Conservation (phyloP, 768 basidiomycete genomes). For the Imleria badia region DNA sequence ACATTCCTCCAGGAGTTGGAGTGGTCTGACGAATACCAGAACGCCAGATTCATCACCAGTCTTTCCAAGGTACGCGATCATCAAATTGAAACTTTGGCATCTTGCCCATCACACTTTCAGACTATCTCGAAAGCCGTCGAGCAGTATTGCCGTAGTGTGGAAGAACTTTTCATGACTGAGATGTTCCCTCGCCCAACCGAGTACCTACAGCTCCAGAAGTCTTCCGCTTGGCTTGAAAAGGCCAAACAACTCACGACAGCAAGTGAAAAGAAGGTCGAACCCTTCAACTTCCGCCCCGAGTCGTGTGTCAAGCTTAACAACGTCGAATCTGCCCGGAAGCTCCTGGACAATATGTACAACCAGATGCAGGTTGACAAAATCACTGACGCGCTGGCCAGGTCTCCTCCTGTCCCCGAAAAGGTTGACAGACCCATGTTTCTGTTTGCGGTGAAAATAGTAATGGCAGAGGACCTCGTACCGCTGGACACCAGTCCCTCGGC, state of each 20-base stretch:
- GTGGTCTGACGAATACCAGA: conserved; percentile 90
- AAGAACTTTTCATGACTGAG: conserved; percentile 89
- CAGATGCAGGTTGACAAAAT: conserved; percentile 90
- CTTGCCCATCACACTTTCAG: conserved; percentile 39
- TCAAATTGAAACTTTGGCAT: background rate
- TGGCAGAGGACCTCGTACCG: conserved; percentile 86
- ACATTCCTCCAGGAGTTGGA: conserved; percentile 84
- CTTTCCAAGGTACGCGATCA: conserved; percentile 71
- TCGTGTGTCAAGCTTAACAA: conserved; percentile 98
- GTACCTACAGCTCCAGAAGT: conserved; percentile 80
- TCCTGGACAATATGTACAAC: conserved; percentile 92
- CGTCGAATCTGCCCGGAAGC: conserved; percentile 84
- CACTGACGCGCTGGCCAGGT: conserved; percentile 55
- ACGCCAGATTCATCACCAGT: conserved; percentile 86
- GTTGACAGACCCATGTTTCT: conserved; percentile 66
- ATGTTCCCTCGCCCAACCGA: conserved; percentile 88
- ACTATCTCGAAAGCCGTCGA: conserved; percentile 90
- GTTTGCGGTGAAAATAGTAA: conserved; percentile 91
- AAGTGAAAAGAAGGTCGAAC: conserved; percentile 90
- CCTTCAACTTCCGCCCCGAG: conserved; percentile 91
- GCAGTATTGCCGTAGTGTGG: conserved; percentile 85
- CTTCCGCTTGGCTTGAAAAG: conserved; percentile 85
- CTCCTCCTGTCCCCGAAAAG: conserved; percentile 74
- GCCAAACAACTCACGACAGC: conserved; percentile 72
- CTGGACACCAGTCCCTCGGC: conserved; percentile 74